Base-by-base conservation (phyloP, 2,329 filamentous ascomycete species). In the Dothideomycetidae sp. region DNA sequence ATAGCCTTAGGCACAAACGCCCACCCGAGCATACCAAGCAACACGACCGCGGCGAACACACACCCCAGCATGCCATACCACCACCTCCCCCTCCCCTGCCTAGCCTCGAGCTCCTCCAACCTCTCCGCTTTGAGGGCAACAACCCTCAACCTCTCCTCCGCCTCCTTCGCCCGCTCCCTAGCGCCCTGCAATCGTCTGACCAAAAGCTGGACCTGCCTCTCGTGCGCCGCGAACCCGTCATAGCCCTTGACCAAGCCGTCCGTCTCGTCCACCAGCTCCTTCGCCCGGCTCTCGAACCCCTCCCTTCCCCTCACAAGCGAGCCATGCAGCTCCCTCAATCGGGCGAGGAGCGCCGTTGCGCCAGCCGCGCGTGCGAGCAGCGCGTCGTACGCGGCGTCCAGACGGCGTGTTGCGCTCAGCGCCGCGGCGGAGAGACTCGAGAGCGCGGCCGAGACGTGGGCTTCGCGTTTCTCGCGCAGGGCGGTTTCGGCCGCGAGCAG, bases 201-300 rank as follows among this genome's bases (percentile, higher is more conserved):
- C 15, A 86, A 61, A 11, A 61, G 59, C 40, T 70, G 59, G 42
- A 88, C 77, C 19, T 69, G 70, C 42, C 62, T 57, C 50, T 81
- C 68, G 52, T 85, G 80, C 29, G 68, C 61, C 38, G 75, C 63
- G 41, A 85, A 81, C 31, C 70, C 64, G 11, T 70, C 68, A 21
- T 55, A 50, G 38, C 56, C 52, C 41, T 60, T 61, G 31, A 67
- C 67, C 46, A 67, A 70, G 13, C 65, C 62, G 60, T 34, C 67
- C 29, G 83, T 66, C 52, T 92, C 83, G 50, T 78, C 79, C 50
- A 94, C 83, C 17, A 93, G 66, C 48, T 86, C 78, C 47, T 88
- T 58, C 0, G 50, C 66, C 35, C 81, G 75, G 12, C 58, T 56
- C 40, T 68, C 60, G 49, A 86, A 85, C 32, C 62, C 64, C 11